Percentiles rank a stretch among this genome's conserved stretches.
phyloP scores from a whole-genome alignment of 2,329 filamentous ascomycete genomes.

The Penicillium sp. region DNA sequence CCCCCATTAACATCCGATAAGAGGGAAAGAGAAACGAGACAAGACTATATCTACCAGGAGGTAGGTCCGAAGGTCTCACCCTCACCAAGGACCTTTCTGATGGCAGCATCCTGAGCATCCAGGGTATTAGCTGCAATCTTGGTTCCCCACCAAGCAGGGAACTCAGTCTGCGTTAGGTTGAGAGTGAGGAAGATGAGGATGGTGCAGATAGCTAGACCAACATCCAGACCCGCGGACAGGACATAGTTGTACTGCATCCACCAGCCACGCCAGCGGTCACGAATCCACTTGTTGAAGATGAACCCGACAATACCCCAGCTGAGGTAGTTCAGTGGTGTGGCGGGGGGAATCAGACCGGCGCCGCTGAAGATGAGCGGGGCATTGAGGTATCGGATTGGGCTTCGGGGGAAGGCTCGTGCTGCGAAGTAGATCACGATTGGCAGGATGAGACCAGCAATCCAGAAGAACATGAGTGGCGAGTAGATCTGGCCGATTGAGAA shows the following conservation, averaged over 20 bases:
- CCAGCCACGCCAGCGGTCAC: conserved; percentile 69
- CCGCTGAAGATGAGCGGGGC: conserved; percentile 72
- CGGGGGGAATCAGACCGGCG: conserved; percentile 66
- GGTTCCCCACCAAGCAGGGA: conserved; percentile 73
- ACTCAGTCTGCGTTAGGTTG: conserved; percentile 60
- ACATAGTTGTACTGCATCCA: conserved; percentile 81
- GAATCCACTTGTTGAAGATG: conserved; percentile 71
- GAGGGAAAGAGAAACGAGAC: no score
- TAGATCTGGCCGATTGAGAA: conserved; percentile 69
- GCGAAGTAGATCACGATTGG: conserved; percentile 67
- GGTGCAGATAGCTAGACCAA: conserved; percentile 67
- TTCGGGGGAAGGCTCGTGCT: conserved; percentile 65
- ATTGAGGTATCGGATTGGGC: conserved; percentile 67
- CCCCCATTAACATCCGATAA: no score
- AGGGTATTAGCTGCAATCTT: conserved; percentile 62
- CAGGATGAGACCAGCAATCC: conserved; percentile 66
- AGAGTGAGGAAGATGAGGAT: conserved; percentile 73
- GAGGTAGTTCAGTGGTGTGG: conserved; percentile 71
- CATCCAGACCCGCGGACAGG: conserved; percentile 71
- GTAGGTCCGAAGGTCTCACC: conserved; percentile 67
- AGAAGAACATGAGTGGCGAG: conserved; percentile 69
- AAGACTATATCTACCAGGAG: conserved; percentile 24
- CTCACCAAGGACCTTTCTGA: conserved; percentile 57
- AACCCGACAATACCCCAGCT: conserved; percentile 71
- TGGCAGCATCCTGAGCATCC: conserved; percentile 63